Evolutionary conservation across 805 yeast species (phyloP).

Genomic region (Cyberlindnera misumaiensis): DNA sequence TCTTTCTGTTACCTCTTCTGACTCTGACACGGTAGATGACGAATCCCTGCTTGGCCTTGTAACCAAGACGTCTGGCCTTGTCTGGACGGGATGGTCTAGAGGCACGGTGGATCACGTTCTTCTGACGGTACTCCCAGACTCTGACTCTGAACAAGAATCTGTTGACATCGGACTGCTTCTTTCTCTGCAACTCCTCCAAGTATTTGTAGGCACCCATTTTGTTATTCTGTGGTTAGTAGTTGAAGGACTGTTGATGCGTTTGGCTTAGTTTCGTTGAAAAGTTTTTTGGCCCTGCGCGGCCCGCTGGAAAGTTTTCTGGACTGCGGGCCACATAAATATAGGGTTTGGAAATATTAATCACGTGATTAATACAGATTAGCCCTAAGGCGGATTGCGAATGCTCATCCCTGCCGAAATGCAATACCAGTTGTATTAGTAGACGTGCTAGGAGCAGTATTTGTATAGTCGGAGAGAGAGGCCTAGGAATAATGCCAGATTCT

Average conservation of each 20-base stretch:
- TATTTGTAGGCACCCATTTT: constrained; percentile 98
- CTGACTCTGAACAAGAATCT: constrained; percentile 99
- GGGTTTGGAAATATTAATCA: too few species aligned
- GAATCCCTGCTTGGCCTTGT: constrained; percentile 99
- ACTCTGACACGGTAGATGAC: constrained; percentile 98
- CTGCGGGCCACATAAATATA: too few species aligned
- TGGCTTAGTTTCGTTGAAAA: constrained; percentile 3
- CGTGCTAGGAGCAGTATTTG: too few species aligned
- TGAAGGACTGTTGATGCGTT: neutral
- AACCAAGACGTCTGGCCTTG: constrained; percentile 99
- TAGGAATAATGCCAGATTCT: too few species aligned
- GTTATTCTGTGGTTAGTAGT: constrained; percentile 7
- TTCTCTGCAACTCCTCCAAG: constrained; percentile 98
- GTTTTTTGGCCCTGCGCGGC: constrained; percentile 1
- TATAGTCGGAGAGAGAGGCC: too few species aligned
- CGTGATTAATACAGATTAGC: too few species aligned
- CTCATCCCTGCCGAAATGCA: too few species aligned
- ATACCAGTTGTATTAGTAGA: too few species aligned
- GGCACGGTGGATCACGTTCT: constrained; percentile 98
- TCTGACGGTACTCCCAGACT: constrained; percentile 99
- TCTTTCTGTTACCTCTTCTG: constrained; percentile 99
- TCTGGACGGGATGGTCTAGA: constrained; percentile 99
- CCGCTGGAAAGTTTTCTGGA: too few species aligned
- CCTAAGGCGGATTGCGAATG: too few species aligned
- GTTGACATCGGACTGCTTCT: constrained; percentile 99